Conservation (phyloP, 352 stramenopile species). For the Lagenidium giganteum region DNA sequence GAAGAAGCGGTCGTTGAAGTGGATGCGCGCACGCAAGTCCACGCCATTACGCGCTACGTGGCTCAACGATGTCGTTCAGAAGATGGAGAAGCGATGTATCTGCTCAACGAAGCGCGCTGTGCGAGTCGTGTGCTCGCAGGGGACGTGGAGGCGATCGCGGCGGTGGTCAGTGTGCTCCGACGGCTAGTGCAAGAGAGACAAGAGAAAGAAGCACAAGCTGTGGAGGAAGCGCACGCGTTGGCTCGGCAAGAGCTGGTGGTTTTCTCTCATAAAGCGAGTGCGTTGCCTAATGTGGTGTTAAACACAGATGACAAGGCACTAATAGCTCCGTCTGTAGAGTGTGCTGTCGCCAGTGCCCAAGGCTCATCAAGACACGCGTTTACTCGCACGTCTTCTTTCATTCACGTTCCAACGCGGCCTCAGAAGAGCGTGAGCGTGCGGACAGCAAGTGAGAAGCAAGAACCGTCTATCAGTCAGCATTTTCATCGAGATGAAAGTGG, state of each 20-base stretch:
- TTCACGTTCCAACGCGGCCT: no score
- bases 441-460: neutral
- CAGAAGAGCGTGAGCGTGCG: slow-evolving; percentile 1
- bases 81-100: slow-evolving; percentile 38
- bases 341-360: no score
- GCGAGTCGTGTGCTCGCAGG: slow-evolving; percentile 28
- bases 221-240: neutral
- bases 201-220: neutral
- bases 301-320: no score
- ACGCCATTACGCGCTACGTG: slow-evolving; percentile 31
- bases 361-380: no score
- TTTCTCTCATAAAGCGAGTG: no score
- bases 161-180: slow-evolving; percentile 40
- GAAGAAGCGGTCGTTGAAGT: neutral
- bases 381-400: no score
- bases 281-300: no score
- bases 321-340: no score
- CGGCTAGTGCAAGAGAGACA: slow-evolving; percentile 13
- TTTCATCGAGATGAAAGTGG: slow-evolving; percentile 15
- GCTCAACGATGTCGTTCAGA: slow-evolving; percentile 27
- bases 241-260: neutral
- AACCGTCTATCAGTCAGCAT: slow-evolving; percentile 3
- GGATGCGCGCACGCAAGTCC: slow-evolving; percentile 15
- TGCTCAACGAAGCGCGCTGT: slow-evolving; percentile 43
- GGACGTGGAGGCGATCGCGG: slow-evolving; percentile 28